A percentile compares a stretch with the other conserved stretches of the same genome.
Conservation (phyloP, 495 filamentous ascomycete genomes). For the Halenospora varia region DNA sequence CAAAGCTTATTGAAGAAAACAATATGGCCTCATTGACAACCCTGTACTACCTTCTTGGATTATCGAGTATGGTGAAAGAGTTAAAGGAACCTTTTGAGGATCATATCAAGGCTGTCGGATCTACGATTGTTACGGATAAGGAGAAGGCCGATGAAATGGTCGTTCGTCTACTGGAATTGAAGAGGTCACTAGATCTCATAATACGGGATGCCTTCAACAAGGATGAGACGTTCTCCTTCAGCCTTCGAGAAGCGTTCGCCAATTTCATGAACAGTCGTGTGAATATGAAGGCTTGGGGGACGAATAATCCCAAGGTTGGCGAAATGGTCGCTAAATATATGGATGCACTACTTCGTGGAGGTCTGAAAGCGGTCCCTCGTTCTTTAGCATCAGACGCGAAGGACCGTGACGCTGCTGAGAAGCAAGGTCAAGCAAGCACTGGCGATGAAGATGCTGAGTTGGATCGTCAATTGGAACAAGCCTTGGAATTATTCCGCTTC, state of each 20-base stretch:
- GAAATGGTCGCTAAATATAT: constrained; percentile 99
- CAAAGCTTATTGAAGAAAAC: constrained; percentile 61
- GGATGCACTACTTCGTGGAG: constrained; percentile 81
- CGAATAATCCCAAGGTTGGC: constrained; percentile 86
- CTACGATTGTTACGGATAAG: constrained; percentile 74
- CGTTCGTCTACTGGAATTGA: constrained; percentile 72
- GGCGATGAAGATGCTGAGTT: constrained; percentile 88
- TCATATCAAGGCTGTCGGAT: constrained; percentile 76
- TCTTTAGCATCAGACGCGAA: constrained; percentile 46
- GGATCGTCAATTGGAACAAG: constrained; percentile 83
- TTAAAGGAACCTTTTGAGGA: constrained; percentile 68
- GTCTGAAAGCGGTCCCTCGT: constrained; percentile 70
- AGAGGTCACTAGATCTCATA: constrained; percentile 71
- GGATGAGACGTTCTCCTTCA: constrained; percentile 69
- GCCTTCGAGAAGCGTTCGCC: constrained; percentile 77
- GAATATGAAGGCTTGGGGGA: constrained; percentile 63
- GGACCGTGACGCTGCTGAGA: constrained; percentile 47
- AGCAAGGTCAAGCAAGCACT: constrained; percentile 49
- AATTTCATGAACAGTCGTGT: constrained; percentile 85
- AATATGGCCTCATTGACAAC: constrained; percentile 63
- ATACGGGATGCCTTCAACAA: constrained; percentile 68
- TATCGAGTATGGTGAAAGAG: constrained; percentile 56
- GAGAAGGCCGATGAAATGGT: constrained; percentile 83
- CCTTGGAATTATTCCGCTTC: constrained; percentile 91
- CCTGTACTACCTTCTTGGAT: constrained; percentile 72